These are phyloP conservation scores for Penicillium brevicompactum DNA, from an alignment of 2,329 filamentous ascomycete genomes.

Conservation along the genomic window DNA sequence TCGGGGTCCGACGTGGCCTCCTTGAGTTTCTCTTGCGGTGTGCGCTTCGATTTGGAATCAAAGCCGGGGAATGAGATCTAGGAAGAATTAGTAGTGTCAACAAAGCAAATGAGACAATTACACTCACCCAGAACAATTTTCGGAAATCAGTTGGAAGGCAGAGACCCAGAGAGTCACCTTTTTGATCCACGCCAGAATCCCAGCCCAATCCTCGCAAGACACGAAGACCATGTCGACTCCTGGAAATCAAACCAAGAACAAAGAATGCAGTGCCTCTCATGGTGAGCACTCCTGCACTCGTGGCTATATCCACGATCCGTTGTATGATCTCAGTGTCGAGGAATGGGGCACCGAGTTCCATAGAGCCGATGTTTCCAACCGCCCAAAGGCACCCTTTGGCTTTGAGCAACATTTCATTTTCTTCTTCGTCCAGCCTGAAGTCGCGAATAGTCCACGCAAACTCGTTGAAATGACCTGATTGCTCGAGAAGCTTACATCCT, in stretches of 20 bases:
- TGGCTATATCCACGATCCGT: constrained; percentile 84
- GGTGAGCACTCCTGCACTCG: constrained; percentile 85
- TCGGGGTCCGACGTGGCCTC: constrained; percentile 64
- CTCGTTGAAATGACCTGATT: constrained; percentile 95
- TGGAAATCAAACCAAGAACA: constrained; percentile 86
- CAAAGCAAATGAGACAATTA: background rate
- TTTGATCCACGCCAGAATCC: constrained; percentile 84
- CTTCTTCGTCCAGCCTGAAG: constrained; percentile 80
- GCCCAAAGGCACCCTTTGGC: constrained; percentile 98
- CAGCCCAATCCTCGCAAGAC: constrained; percentile 88
- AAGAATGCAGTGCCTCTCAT: constrained; percentile 96
- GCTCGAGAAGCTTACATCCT: constrained; percentile 83
- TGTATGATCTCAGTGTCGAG: constrained; percentile 86
- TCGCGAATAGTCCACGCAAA: constrained; percentile 88
- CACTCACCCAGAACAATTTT: constrained; percentile 73
- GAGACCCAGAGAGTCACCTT: constrained; percentile 81
- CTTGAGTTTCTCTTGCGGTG: constrained; percentile 51
- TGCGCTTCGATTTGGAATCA: constrained; percentile 46
- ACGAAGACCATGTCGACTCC: constrained; percentile 88
- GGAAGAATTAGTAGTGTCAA: constrained; percentile 22
- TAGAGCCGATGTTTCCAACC: constrained; percentile 95
- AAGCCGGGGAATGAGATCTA: constrained; percentile 43
- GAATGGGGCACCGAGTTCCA: constrained; percentile 95
- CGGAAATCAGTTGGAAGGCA: constrained; percentile 80
- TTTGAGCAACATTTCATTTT: constrained; percentile 82